A percentile compares a stretch with the other conserved stretches of the same genome.
Evolutionary conservation across 2,329 filamentous ascomycete species (phyloP).

Genomic region (Aspergillus ochraceus): DNA sequence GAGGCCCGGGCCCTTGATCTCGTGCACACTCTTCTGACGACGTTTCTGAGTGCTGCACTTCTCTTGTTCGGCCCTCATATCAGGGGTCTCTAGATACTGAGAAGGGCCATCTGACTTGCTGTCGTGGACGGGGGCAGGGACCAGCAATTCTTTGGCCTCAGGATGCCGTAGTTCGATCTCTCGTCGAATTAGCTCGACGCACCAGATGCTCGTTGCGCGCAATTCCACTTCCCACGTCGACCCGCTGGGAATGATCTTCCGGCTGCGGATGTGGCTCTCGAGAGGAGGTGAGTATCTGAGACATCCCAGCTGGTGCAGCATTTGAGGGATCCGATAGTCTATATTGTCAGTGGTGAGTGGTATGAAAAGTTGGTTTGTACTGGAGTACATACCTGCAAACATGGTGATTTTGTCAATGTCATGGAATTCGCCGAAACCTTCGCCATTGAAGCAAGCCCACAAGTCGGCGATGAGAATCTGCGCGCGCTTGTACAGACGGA

Average conservation of each 20-base stretch:
- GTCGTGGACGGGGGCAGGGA: background rate
- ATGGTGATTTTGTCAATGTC: conserved; percentile 97
- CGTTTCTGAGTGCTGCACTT: conserved; percentile 18
- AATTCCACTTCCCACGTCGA: conserved; percentile 82
- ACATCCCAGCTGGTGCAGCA: conserved; percentile 79
- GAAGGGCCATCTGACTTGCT: background rate
- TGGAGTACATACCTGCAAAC: conserved; percentile 67
- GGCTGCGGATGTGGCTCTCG: conserved; percentile 66
- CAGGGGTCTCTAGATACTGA: conserved; percentile 5
- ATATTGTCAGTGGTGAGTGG: conserved; percentile 1
- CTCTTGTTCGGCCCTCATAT: conserved; percentile 9
- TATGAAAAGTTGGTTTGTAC: background rate
- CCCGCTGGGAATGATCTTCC: conserved; percentile 68
- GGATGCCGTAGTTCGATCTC: conserved; percentile 77
- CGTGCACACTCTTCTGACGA: conserved; percentile 15
- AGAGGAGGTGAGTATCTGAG: conserved; percentile 81
- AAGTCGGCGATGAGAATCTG: conserved; percentile 95
- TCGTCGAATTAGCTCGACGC: conserved; percentile 80
- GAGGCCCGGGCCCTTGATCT: conserved; percentile 38
- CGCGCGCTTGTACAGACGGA: conserved; percentile 88
- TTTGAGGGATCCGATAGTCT: conserved; percentile 96
- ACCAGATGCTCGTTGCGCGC: conserved; percentile 93
- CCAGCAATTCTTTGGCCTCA: conserved; percentile 50
- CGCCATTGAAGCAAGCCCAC: conserved; percentile 91
- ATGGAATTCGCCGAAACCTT: conserved; percentile 74